These are phyloP conservation scores for Diaporthe eres DNA, from an alignment of 2,329 filamentous ascomycete species.

Conservation along the genomic window DNA sequence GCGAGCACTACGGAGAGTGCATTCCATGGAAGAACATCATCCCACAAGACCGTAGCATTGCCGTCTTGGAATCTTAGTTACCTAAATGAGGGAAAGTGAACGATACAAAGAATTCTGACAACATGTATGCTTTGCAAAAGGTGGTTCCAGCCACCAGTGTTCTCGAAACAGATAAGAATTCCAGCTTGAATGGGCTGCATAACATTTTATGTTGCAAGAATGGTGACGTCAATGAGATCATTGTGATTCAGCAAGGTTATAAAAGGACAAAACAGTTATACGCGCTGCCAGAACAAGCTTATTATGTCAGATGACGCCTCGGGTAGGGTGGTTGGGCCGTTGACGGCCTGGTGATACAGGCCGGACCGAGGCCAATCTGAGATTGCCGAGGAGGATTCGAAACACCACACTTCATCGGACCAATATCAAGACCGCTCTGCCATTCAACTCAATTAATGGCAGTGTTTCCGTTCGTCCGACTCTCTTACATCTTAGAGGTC, in stretches of 20 bases:
- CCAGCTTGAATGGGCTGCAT: neutral
- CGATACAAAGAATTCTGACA: neutral
- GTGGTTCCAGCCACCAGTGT: neutral
- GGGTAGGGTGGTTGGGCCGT: neutral
- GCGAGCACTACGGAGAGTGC: neutral
- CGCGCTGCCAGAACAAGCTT: neutral
- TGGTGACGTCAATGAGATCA: neutral
- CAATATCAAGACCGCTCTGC: neutral
- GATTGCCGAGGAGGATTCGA: neutral
- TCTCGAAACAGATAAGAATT: neutral
- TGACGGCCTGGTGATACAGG: neutral
- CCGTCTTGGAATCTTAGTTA: neutral
- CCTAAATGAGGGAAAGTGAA: neutral
- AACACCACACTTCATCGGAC: neutral
- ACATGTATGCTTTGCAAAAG: neutral
- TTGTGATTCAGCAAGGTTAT: rapidly evolving
- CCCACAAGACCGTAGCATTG: neutral
- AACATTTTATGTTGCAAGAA: too few relatives aligned
- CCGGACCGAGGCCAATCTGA: neutral
- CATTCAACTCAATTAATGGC: too few relatives aligned
- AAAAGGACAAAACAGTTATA: neutral
- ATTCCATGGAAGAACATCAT: rapidly evolving
- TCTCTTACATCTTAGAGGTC: neutral
- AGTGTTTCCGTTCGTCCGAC: neutral
- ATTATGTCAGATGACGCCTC: neutral